A percentile compares a stretch with the other conserved stretches of the same genome.
These are phyloP conservation scores for Mucor indicus DNA, from an alignment of 371 early-diverging fungal genomes.

Conservation along the genomic window DNA sequence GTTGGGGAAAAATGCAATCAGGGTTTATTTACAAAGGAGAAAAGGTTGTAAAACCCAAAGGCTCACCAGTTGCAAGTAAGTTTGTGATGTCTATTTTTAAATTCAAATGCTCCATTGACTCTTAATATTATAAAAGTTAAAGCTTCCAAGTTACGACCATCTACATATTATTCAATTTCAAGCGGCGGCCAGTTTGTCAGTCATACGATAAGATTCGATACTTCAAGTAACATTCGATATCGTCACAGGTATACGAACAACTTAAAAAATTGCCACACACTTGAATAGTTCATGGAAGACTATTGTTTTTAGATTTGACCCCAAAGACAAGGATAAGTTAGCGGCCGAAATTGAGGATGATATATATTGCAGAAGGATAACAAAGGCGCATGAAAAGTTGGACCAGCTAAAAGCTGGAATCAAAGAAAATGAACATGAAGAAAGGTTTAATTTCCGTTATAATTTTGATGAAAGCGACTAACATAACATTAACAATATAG, in stretches of 20 bases:
- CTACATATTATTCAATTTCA: constrained; percentile 29
- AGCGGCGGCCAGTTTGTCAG: constrained; percentile 28
- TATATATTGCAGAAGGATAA: constrained; percentile 22
- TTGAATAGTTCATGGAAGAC: background rate
- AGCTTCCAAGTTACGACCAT: constrained; percentile 19
- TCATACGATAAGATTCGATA: constrained; percentile 25
- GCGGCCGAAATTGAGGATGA: constrained; percentile 29
- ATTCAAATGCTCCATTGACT: background rate
- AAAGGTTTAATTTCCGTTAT: constrained; percentile 1
- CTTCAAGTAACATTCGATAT: constrained; percentile 13
- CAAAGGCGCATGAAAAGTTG: constrained; percentile 18
- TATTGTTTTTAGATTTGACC: constrained; percentile 12
- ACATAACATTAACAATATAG: constrained; percentile 3
- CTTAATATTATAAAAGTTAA: constrained; percentile 8
- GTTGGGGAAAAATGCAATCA: constrained; percentile 28
- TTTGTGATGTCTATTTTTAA: no score
- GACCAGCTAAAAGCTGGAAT: constrained; percentile 12
- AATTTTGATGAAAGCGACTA: background rate
- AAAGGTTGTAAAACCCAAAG: constrained; percentile 18
- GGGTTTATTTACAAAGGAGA: constrained; percentile 27
- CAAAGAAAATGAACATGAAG: background rate
- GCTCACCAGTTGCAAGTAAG: constrained; percentile 24
- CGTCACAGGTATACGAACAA: constrained; percentile 13
- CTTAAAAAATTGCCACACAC: background rate
- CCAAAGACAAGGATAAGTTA: constrained; percentile 9